Percentiles rank a stretch among this genome's conserved stretches.
Evolutionary conservation across 129 eudicot genomes (phyloP).

Genomic region (Arctium minus): DNA sequence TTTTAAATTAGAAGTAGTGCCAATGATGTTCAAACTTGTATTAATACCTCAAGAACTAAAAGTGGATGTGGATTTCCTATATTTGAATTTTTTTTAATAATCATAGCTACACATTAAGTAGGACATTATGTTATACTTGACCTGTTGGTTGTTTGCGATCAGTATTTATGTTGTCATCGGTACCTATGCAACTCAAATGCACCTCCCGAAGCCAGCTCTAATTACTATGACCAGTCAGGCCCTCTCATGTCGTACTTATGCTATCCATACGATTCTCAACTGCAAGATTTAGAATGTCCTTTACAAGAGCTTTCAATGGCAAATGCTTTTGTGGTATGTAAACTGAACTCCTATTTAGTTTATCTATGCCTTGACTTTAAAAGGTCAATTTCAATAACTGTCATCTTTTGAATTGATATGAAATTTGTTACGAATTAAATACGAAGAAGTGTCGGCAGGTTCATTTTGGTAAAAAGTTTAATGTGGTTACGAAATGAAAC

Average conservation of each 20-base stretch:
- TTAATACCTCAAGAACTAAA: no score
- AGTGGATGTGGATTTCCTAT: no score
- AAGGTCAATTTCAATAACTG: background rate
- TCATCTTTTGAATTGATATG: background rate
- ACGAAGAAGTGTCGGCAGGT: no score
- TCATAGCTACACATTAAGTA: no score
- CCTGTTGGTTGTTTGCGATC: no score
- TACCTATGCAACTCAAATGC: slow-evolving; percentile 69
- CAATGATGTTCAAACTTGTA: no score
- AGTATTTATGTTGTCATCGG: slow-evolving; percentile 23
- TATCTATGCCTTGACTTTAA: background rate
- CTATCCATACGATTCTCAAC: slow-evolving; percentile 64
- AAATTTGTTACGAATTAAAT: background rate
- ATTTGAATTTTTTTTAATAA: no score
- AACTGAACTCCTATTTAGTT: background rate
- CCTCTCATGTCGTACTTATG: slow-evolving; percentile 78
- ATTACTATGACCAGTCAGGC: slow-evolving; percentile 87
- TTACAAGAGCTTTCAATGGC: slow-evolving; percentile 54
- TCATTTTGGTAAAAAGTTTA: no score
- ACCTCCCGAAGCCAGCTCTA: slow-evolving; percentile 41
- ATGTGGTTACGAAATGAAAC: no score
- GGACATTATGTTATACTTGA: no score
- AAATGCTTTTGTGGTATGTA: slow-evolving; percentile 73
- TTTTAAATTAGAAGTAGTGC: no score
- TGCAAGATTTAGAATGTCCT: slow-evolving; percentile 61